phyloP scores from a whole-genome alignment of 805 yeast genomes.

The Candida morakotiae region DNA sequence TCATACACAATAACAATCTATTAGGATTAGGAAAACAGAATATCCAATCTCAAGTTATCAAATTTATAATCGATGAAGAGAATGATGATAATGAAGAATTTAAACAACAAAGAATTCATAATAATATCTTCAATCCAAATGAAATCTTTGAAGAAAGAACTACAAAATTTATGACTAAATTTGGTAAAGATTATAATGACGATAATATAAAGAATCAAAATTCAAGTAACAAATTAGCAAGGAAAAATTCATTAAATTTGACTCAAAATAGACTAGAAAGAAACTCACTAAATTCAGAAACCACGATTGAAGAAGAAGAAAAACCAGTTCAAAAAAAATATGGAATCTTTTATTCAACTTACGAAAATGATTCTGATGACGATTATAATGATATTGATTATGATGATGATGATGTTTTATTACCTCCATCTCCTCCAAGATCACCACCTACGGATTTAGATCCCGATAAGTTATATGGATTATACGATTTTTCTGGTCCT shows the following conservation, averaged over 20 bases:
- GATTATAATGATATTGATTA: slow-evolving; percentile 1
- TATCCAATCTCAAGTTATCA: slow-evolving; percentile 31
- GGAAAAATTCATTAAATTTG: slow-evolving; percentile 7
- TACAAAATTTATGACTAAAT: slow-evolving; percentile 25
- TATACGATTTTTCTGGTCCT: slow-evolving; percentile 85
- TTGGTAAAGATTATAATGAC: slow-evolving; percentile 23
- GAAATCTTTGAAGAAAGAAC: slow-evolving; percentile 36
- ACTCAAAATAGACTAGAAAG: slow-evolving; percentile 4
- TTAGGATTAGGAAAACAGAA: slow-evolving; percentile 14
- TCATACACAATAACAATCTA: slow-evolving; percentile 9
- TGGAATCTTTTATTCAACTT: slow-evolving; percentile 6
- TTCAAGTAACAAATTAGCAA: slow-evolving; percentile 6
- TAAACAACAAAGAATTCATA: slow-evolving; percentile 5
- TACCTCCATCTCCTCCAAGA: slow-evolving; percentile 63
- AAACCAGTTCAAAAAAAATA: slow-evolving; percentile 2
- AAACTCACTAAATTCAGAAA: slow-evolving; percentile 1
- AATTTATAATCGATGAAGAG: slow-evolving; percentile 20
- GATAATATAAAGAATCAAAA: slow-evolving; percentile 8
- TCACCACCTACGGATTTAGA: slow-evolving; percentile 80
- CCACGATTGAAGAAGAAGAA: slow-evolving; percentile 9
- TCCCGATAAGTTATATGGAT: slow-evolving; percentile 79
- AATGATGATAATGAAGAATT: slow-evolving; percentile 2
- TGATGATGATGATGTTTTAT: slow-evolving; percentile 19
- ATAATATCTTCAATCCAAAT: slow-evolving; percentile 26
- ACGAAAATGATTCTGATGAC: neutral